Base-by-base conservation (phyloP, 495 filamentous ascomycete genomes). In the Daldinia concentrica region DNA sequence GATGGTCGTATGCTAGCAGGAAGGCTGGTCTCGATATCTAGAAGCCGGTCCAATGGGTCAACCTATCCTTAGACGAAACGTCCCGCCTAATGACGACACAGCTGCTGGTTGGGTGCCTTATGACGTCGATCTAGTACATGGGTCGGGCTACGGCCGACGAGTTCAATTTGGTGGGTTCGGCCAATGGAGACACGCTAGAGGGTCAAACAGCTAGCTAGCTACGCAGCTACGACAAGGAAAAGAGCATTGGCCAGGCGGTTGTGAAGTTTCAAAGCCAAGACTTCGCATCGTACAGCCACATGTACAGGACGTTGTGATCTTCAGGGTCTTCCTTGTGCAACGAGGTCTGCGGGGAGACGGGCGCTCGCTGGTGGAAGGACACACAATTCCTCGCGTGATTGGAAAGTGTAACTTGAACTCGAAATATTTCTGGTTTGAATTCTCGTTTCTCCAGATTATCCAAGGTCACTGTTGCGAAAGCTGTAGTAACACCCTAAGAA, bases 81-180 rank as follows among this genome's bases (percentile, higher is more conserved):
- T 70, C 54, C 68, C 63, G 72, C 72, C 72, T 67, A 74, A 71
- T 71, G 72, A 74, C 68, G 72, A 71, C 72, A 74, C 72, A 62
- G 67, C 60, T 64, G 63, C 24, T 52, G 36, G 52, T 66, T 41
- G 34, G 58, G 60, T 50, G 43, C 61, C 61, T 66, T 73, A 73
- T 73, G 71, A 73, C 71, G 71, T 73, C 71, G 71, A 26, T 68
- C 34, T 14, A 59, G 22, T 68, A 62, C 69, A 64, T 58, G 69
- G 69, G 69, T 68, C 56, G 54, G 54, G 54, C 34, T 37, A 64
- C 56, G 58, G 22, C 66, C 62, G 50, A 72, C 27, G 51, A 67
- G 51, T 30, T 66, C 62, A 67, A 67, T 41, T 51, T 32, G 65
- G 56, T 27, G 70, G 61, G 52, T 60, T 41, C 29, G 32, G 24